Evolutionary conservation across 2,329 filamentous ascomycete genomes (phyloP).

Genomic region (Sarocladiaceae sp.): DNA sequence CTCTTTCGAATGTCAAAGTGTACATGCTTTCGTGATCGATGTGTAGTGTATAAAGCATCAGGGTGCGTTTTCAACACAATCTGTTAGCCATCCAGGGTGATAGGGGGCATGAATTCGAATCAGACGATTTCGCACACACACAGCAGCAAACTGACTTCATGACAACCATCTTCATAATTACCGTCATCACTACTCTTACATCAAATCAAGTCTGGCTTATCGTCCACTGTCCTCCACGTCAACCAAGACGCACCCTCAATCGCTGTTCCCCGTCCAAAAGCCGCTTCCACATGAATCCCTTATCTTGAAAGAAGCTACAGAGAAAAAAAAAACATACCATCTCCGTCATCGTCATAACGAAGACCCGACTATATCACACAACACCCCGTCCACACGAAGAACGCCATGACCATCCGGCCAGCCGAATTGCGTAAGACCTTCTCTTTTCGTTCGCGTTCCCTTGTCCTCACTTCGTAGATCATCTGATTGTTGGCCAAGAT

Average conservation of each 20-base stretch:
- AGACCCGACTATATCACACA: too few relatives aligned
- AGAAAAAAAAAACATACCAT: neutral
- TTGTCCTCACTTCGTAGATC: too few relatives aligned
- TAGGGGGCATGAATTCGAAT: too few relatives aligned
- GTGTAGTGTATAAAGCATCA: too few relatives aligned
- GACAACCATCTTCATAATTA: slow-evolving; percentile 10
- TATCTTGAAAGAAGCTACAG: neutral
- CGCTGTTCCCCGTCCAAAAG: neutral
- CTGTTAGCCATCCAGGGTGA: neutral
- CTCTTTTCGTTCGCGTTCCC: too few relatives aligned
- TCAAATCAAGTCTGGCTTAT: neutral
- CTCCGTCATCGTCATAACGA: too few relatives aligned
- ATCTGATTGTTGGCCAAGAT: too few relatives aligned
- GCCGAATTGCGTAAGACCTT: too few relatives aligned
- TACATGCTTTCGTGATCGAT: too few relatives aligned
- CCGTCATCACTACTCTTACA: slow-evolving; percentile 5
- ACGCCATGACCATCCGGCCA: slow-evolving; percentile 4
- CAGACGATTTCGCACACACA: too few relatives aligned
- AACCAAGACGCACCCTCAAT: neutral
- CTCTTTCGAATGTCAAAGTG: too few relatives aligned
- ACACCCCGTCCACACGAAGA: neutral
- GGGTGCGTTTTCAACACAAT: too few relatives aligned
- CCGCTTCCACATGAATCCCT: neutral
- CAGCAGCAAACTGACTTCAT: slow-evolving; percentile 25
- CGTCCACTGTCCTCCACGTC: neutral